phyloP scores from a whole-genome alignment of 768 basidiomycete species.

The Tulasnella sp. region DNA sequence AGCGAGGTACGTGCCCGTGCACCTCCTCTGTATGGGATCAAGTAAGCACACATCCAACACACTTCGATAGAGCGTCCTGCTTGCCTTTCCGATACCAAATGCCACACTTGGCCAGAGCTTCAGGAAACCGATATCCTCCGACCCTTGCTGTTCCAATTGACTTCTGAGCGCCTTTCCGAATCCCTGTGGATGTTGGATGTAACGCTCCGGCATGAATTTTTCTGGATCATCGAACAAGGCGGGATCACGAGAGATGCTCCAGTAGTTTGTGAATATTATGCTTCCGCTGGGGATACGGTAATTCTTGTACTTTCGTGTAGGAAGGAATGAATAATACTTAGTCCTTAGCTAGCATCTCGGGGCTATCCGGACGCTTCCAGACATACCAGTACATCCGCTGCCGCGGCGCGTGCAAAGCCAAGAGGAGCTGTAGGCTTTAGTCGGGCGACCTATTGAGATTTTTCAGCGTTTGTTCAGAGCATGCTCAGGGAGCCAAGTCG shows the following conservation, averaged over 20 bases:
- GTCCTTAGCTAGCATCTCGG: neutral
- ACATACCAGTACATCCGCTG: conserved; percentile 3
- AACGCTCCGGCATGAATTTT: conserved; percentile 16
- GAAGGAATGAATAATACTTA: neutral
- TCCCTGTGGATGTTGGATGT: conserved; percentile 4
- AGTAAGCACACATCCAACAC: neutral
- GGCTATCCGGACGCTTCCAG: neutral
- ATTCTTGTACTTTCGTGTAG: neutral
- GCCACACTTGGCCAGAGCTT: neutral
- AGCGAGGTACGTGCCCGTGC: neutral
- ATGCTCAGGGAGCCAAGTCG: no score
- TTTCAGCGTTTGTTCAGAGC: no score
- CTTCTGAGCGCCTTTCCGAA: neutral
- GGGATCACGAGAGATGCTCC: neutral
- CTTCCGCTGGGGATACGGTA: conserved; percentile 2
- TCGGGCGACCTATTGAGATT: neutral
- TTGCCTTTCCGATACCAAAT: neutral
- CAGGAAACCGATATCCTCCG: neutral
- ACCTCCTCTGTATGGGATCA: neutral
- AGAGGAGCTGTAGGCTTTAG: neutral
- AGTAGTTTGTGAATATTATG: conserved; percentile 5
- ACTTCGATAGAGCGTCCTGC: neutral
- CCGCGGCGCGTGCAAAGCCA: neutral
- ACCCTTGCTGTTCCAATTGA: neutral
- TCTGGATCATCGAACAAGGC: conserved; percentile 13